Conservation (phyloP, 1,284 basidiomycete genomes). For the Malassezia caprae region DNA sequence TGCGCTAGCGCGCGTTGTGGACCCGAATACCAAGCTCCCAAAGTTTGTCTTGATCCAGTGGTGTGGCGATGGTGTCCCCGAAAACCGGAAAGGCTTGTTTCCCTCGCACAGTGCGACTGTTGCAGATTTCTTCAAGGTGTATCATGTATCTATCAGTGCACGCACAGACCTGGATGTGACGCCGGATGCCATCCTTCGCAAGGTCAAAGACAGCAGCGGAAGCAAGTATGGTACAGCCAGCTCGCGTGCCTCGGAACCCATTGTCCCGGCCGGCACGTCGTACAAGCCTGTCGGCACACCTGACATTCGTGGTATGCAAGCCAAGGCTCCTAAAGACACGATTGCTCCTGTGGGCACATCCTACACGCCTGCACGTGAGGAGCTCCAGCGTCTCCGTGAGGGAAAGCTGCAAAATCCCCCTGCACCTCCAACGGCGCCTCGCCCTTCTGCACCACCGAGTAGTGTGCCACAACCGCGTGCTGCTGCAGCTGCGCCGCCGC, state of each 20-base stretch:
- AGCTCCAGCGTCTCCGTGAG: conserved; percentile 35
- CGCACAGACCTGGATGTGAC: conserved; percentile 65
- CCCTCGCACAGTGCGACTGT: conserved; percentile 74
- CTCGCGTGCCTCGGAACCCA: conserved; percentile 35
- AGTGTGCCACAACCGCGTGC: conserved; percentile 17
- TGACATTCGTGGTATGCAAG: conserved; percentile 41
- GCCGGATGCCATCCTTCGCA: conserved; percentile 56
- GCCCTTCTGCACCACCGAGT: neutral
- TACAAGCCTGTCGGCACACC: conserved; percentile 46
- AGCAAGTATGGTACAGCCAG: conserved; percentile 60
- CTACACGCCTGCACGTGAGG: conserved; percentile 37
- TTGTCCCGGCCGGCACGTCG: conserved; percentile 32
- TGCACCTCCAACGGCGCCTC: conserved; percentile 12
- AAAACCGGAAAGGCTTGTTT: conserved; percentile 81
- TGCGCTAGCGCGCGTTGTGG: conserved; percentile 76
- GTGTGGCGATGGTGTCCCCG: conserved; percentile 91
- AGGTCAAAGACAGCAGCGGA: conserved; percentile 82
- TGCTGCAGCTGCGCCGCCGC: conserved; percentile 11
- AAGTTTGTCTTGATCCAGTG: conserved; percentile 72
- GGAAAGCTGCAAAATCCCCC: conserved; percentile 15
- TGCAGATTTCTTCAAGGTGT: conserved; percentile 66
- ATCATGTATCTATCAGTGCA: conserved; percentile 80
- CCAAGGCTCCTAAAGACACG: conserved; percentile 28
- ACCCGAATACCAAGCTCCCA: conserved; percentile 76
- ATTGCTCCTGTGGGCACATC: conserved; percentile 39